phyloP scores from a whole-genome alignment of 805 yeast species.

The Clavispora fructus region DNA sequence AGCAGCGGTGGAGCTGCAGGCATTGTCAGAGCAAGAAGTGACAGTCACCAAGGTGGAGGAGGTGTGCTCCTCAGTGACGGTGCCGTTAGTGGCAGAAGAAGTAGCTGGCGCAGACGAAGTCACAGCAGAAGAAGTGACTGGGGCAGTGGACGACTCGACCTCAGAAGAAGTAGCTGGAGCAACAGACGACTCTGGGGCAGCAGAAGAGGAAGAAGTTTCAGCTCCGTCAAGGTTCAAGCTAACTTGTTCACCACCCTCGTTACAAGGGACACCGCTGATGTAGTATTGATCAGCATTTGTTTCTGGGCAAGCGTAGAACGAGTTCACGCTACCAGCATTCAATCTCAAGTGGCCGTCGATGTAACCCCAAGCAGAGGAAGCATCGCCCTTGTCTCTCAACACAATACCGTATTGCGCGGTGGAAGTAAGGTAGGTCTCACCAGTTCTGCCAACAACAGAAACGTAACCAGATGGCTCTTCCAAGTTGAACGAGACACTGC shows the following conservation, averaged over 20 bases:
- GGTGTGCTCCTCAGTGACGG: conserved; percentile 11
- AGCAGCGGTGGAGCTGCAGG: conserved; percentile 5
- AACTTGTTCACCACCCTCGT: conserved; percentile 6
- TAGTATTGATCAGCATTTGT: conserved; percentile 9
- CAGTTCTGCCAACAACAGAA: conserved; percentile 13
- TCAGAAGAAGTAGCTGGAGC: conserved; percentile 21
- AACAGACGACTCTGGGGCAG: conserved; percentile 16
- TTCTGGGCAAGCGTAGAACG: conserved; percentile 23
- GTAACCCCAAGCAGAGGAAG: conserved; percentile 24
- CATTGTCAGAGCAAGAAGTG: conserved; percentile 20
- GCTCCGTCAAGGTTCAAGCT: conserved; percentile 9
- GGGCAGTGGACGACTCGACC: conserved; percentile 22
- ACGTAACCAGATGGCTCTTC: conserved; percentile 28
- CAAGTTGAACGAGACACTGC: conserved; percentile 19
- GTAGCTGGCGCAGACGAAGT: neutral
- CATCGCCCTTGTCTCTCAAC: conserved; percentile 12
- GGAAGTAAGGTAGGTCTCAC: conserved; percentile 8
- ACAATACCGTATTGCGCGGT: conserved; percentile 12
- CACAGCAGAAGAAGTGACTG: conserved; percentile 12
- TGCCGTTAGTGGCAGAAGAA: conserved; percentile 2
- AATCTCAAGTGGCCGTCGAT: conserved; percentile 22
- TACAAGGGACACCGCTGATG: conserved; percentile 8
- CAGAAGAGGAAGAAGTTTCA: conserved; percentile 20
- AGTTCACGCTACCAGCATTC: conserved; percentile 10
- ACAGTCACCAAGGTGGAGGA: conserved; percentile 20